These are phyloP conservation scores for Eucalyptus brandiana DNA, from an alignment of 345 rosid genomes.

Conservation along the genomic window DNA sequence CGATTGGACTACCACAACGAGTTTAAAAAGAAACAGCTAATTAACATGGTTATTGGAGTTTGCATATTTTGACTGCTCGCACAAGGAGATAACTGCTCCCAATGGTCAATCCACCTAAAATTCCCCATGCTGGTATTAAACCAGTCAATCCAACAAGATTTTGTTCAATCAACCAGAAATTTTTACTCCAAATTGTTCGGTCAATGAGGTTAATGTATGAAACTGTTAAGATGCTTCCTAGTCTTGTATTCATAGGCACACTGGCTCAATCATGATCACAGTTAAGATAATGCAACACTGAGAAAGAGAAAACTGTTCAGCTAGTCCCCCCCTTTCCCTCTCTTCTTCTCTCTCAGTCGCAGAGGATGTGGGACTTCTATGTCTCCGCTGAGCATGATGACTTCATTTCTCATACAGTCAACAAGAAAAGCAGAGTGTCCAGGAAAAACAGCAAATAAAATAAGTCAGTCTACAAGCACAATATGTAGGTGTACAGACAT, in stretches of 20 bases:
- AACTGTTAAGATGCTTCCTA: background rate
- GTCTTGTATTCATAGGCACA: background rate
- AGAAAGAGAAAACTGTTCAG: background rate
- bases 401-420: background rate
- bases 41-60: background rate
- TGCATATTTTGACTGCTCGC: background rate
- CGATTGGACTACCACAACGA: background rate
- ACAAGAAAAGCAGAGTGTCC: background rate
- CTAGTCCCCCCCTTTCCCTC: background rate
- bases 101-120: background rate
- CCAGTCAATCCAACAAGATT: background rate
- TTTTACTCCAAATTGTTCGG: background rate
- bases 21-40: background rate
- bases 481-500: background rate
- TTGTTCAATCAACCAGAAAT: background rate
- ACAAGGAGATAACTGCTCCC: background rate
- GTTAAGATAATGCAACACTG: background rate
- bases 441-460: background rate
- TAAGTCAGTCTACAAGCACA: background rate
- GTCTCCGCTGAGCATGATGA: background rate
- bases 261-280: background rate
- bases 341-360: background rate
- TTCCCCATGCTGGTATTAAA: background rate
- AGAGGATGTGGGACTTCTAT: background rate
- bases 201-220: background rate